A percentile compares a stretch with the other conserved stretches of the same genome.
Evolutionary conservation across 176 grass and related monocot genomes (phyloP).

Genomic region (Secale cereale): DNA sequence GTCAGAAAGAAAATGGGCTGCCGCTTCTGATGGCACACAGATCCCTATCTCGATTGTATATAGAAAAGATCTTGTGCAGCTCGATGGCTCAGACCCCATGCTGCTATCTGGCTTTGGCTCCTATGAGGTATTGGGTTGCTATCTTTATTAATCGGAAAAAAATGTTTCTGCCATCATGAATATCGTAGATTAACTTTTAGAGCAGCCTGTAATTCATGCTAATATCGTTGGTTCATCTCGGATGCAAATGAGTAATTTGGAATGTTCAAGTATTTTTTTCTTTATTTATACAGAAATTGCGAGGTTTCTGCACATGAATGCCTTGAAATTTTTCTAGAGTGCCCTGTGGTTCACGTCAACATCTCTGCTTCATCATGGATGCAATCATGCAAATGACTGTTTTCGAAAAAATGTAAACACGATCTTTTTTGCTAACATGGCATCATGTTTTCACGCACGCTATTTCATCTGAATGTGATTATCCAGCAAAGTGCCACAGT

Average conservation of each 20-base stretch:
- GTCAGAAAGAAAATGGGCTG: constrained; percentile 86
- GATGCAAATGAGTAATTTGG: constrained; percentile 6
- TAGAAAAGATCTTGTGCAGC: constrained; percentile 72
- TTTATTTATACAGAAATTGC: not conserved
- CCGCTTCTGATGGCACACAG: constrained; percentile 66
- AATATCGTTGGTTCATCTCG: not conserved
- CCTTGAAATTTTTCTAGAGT: not conserved
- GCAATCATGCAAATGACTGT: not conserved
- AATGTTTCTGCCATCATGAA: not conserved
- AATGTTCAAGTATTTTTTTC: not conserved
- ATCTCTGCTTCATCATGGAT: not conserved
- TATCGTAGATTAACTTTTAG: not conserved
- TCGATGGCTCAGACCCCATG: constrained; percentile 85
- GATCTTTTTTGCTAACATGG: not conserved
- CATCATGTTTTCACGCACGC: not conserved
- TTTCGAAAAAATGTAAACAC: not conserved
- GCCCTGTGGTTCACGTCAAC: not conserved
- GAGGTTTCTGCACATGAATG: not conserved
- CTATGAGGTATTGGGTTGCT: constrained; percentile 56
- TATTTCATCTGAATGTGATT: not conserved
- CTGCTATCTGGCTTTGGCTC: constrained; percentile 91
- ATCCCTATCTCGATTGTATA: constrained; percentile 90
- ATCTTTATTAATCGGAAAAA: not conserved
- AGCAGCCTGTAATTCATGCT: not conserved
- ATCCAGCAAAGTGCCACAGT: not conserved